Conservation (phyloP, 1,139 yeast genomes). For the Hyphopichia fennica region DNA sequence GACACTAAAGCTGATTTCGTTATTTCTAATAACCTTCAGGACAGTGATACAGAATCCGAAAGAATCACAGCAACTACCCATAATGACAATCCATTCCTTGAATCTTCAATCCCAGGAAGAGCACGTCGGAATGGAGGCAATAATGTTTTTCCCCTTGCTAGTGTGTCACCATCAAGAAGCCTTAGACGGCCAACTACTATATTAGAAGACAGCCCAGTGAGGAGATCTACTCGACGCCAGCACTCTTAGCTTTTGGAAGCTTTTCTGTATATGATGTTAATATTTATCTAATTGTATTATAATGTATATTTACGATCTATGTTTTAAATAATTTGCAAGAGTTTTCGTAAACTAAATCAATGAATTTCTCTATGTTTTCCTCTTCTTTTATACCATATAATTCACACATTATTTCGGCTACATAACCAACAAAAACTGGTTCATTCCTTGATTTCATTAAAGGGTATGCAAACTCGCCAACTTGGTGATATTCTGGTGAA, state of each 20-base stretch:
- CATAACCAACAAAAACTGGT: constrained; percentile 81
- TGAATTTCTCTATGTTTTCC: constrained; percentile 50
- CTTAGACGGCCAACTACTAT: neutral
- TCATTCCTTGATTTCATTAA: constrained; percentile 86
- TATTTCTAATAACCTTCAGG: neutral
- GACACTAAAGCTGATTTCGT: neutral
- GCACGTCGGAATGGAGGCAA: too few relatives aligned
- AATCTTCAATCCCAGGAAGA: neutral
- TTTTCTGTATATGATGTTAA: neutral
- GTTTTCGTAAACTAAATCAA: constrained; percentile 65
- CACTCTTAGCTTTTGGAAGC: neutral
- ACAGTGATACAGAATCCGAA: neutral
- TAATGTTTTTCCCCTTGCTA: neutral
- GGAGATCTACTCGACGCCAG: constrained; percentile 6
- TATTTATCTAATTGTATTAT: constrained; percentile 9
- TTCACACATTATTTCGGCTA: constrained; percentile 74
- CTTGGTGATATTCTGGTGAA: constrained; percentile 7
- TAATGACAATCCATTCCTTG: neutral
- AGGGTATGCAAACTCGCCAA: constrained; percentile 45
- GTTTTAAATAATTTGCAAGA: constrained; percentile 56
- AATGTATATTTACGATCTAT: constrained; percentile 6
- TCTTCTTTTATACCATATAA: constrained; percentile 42
- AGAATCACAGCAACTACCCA: neutral
- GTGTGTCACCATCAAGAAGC: neutral
- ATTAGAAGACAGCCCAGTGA: constrained; percentile 1